phyloP scores from a whole-genome alignment of 495 filamentous ascomycete species.

The Daldinia childiae region DNA sequence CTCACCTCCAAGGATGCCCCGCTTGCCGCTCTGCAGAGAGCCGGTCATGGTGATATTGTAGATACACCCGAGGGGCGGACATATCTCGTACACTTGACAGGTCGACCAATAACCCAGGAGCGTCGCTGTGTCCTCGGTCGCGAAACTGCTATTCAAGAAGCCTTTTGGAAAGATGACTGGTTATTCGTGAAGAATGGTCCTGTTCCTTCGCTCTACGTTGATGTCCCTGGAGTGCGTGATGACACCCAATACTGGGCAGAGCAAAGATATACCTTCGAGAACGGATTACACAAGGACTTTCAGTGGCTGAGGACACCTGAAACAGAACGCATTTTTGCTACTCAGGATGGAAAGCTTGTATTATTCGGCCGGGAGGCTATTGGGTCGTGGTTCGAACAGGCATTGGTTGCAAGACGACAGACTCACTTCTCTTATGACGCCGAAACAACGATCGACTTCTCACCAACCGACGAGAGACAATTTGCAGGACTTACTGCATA shows the following conservation, averaged over 20 bases:
- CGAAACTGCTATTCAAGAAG: conserved; percentile 65
- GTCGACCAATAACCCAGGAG: conserved; percentile 62
- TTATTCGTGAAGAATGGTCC: conserved; percentile 66
- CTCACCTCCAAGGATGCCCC: conserved; percentile 58
- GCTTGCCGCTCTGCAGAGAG: conserved; percentile 58
- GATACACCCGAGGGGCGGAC: conserved; percentile 65
- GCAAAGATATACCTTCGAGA: conserved; percentile 59
- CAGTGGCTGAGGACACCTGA: conserved; percentile 67
- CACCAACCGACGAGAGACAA: conserved; percentile 62
- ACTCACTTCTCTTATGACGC: conserved; percentile 66
- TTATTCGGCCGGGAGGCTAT: conserved; percentile 61
- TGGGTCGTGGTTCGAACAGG: conserved; percentile 66
- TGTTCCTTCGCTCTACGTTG: conserved; percentile 61
- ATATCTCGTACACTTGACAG: conserved; percentile 64
- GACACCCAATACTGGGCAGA: conserved; percentile 63
- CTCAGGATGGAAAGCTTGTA: conserved; percentile 50
- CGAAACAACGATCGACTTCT: conserved; percentile 63
- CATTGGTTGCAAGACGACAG: conserved; percentile 63
- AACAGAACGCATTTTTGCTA: conserved; percentile 60
- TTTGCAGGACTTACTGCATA: conserved; percentile 66
- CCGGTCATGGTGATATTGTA: conserved; percentile 68
- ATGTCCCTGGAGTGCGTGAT: conserved; percentile 58
- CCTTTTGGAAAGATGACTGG: conserved; percentile 65
- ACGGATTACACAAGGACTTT: conserved; percentile 60
- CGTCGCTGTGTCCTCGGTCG: conserved; percentile 65